A percentile compares a stretch with the other conserved stretches of the same genome.
Evolutionary conservation across 371 early-diverging fungal genomes (phyloP).

Genomic region (Mucor plumbeus): DNA sequence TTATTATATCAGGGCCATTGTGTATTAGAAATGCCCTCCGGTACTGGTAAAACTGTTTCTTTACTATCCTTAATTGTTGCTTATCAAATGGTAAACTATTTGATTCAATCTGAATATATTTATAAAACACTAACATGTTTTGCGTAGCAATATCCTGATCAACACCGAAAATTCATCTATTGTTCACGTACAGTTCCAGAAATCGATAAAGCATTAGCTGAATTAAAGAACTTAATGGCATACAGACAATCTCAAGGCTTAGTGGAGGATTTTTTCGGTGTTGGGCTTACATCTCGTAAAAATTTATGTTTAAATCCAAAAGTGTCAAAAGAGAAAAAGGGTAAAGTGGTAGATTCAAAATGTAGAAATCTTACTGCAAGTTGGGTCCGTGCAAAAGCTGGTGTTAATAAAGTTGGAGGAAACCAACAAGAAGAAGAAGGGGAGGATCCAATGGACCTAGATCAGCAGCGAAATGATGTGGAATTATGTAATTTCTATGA

Average conservation of each 20-base stretch:
- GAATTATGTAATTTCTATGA: slow-evolving; percentile 88
- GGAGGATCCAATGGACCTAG: slow-evolving; percentile 38
- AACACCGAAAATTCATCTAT: slow-evolving; percentile 95
- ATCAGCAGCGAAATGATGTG: slow-evolving; percentile 36
- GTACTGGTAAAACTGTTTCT: slow-evolving; percentile 99
- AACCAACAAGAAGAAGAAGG: slow-evolving; percentile 36
- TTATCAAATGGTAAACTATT: slow-evolving; percentile 80
- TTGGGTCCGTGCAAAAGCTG: slow-evolving; percentile 88
- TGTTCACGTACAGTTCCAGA: slow-evolving; percentile 99
- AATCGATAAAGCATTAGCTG: slow-evolving; percentile 98
- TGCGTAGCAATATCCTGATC: slow-evolving; percentile 75
- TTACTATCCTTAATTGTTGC: slow-evolving; percentile 97
- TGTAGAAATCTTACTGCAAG: slow-evolving; percentile 94
- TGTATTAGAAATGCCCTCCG: slow-evolving; percentile 99
- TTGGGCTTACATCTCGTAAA: slow-evolving; percentile 95
- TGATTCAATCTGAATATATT: not conserved
- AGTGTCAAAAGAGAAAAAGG: slow-evolving; percentile 84
- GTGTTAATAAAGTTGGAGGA: slow-evolving; percentile 34
- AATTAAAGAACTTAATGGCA: slow-evolving; percentile 91
- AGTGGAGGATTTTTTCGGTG: slow-evolving; percentile 87
- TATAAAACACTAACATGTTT: not conserved
- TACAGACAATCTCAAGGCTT: slow-evolving; percentile 76
- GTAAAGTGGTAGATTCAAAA: slow-evolving; percentile 87
- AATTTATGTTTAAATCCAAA: slow-evolving; percentile 96
- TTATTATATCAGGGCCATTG: slow-evolving; percentile 83